A percentile compares a stretch with the other conserved stretches of the same genome.
Conservation (phyloP, 2,329 filamentous ascomycete species). For the Trichoderma harzianum region DNA sequence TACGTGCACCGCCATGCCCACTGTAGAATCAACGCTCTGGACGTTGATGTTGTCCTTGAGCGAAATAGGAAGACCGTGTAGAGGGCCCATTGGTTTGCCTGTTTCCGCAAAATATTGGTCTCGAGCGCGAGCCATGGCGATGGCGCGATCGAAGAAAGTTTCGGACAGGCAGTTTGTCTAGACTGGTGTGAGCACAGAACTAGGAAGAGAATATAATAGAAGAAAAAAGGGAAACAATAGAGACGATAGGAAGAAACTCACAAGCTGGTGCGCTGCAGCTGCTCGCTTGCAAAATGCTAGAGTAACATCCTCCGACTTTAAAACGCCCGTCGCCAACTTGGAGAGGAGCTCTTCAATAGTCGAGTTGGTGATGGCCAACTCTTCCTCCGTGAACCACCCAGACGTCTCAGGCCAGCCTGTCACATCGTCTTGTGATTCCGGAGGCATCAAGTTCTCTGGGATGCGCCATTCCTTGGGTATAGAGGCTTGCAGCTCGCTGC, state of each 20-base stretch:
- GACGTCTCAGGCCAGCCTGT: slow-evolving; percentile 53
- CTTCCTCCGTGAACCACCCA: slow-evolving; percentile 54
- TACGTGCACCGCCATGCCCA: slow-evolving; percentile 62
- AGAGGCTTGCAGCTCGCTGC: slow-evolving; percentile 40
- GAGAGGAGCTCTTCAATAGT: slow-evolving; percentile 40
- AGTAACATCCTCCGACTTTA: slow-evolving; percentile 40
- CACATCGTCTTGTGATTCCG: slow-evolving; percentile 52
- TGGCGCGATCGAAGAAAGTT: slow-evolving; percentile 52
- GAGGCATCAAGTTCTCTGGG: slow-evolving; percentile 50
- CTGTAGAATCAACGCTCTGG: slow-evolving; percentile 55
- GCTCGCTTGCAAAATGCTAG: slow-evolving; percentile 55
- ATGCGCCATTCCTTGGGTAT: slow-evolving; percentile 59
- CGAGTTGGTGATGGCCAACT: slow-evolving; percentile 46
- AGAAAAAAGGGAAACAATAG: slow-evolving; percentile 21
- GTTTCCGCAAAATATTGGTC: slow-evolving; percentile 50
- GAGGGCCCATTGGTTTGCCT: slow-evolving; percentile 52
- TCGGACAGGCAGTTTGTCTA: slow-evolving; percentile 52
- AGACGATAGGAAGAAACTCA: slow-evolving; percentile 31
- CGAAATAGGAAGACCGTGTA: slow-evolving; percentile 63
- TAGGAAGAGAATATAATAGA: not conserved
- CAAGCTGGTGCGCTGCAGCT: slow-evolving; percentile 55
- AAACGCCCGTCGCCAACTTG: slow-evolving; percentile 34
- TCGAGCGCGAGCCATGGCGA: slow-evolving; percentile 44
- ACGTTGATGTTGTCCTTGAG: slow-evolving; percentile 72
- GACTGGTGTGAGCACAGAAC: not conserved